These are phyloP conservation scores for Picochlorum sp. DNA, from an alignment of 139 green algal genomes.

Conservation along the genomic window DNA sequence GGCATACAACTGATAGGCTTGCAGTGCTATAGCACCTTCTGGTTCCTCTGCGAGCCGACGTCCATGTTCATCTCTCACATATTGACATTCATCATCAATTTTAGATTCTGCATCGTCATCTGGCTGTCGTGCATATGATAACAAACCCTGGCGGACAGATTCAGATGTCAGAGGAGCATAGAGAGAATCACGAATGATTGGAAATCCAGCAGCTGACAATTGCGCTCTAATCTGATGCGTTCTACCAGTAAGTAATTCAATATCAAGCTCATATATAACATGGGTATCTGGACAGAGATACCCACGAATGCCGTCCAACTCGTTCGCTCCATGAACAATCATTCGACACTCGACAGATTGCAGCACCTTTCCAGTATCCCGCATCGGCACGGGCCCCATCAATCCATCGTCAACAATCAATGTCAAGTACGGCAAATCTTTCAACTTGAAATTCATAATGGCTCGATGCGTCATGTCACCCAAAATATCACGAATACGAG, in stretches of 20 bases:
- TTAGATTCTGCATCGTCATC: slow-evolving; percentile 17
- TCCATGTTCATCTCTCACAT: background rate
- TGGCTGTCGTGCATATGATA: no score
- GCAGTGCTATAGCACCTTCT: slow-evolving; percentile 27
- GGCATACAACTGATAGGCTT: slow-evolving; percentile 32
- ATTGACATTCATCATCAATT: background rate
- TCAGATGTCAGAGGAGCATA: slow-evolving; percentile 41
- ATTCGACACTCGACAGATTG: background rate
- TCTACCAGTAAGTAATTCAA: slow-evolving; percentile 64
- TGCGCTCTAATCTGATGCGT: slow-evolving; percentile 79
- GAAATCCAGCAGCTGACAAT: slow-evolving; percentile 51
- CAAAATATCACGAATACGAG: background rate
- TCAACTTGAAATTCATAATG: background rate
- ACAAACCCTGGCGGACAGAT: no score
- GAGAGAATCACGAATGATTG: slow-evolving; percentile 62
- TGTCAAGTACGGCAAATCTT: background rate
- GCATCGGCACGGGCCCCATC: background rate
- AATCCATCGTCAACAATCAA: background rate
- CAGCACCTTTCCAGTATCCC: background rate
- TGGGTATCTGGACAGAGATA: slow-evolving; percentile 14
- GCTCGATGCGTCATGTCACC: background rate
- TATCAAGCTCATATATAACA: slow-evolving; percentile 38
- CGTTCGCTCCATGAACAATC: background rate
- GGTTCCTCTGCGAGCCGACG: slow-evolving; percentile 5
- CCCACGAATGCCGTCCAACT: background rate